Percentiles rank a stretch among this genome's conserved stretches.
These are phyloP conservation scores for Cornus controversa DNA, from an alignment of 148 eudicot genomes.

Conservation along the genomic window DNA sequence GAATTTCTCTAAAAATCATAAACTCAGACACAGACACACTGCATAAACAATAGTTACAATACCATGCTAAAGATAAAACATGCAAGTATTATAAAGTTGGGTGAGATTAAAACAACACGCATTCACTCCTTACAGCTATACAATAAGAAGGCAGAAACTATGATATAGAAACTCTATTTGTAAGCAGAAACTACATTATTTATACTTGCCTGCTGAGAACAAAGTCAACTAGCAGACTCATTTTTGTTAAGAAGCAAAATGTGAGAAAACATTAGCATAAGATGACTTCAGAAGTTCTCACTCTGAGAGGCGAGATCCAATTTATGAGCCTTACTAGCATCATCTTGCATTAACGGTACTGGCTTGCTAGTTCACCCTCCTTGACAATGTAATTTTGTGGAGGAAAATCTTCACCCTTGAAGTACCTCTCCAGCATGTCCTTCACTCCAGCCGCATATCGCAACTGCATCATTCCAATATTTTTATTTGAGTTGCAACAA, in stretches of 20 bases:
- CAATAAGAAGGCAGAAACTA: background rate
- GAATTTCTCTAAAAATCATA: no score
- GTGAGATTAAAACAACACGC: no score
- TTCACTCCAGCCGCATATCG: slow-evolving; percentile 96
- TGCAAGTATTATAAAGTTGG: no score
- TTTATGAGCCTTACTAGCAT: no score
- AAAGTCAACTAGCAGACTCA: background rate
- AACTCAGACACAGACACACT: no score
- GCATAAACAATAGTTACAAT: no score
- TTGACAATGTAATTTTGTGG: slow-evolving; percentile 81
- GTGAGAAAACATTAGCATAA: no score
- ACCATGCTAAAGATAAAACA: no score
- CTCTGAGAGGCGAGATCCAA: no score
- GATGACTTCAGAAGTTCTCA: no score
- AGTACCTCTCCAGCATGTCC: slow-evolving; percentile 91
- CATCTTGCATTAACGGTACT: slow-evolving; percentile 21
- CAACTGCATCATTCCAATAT: slow-evolving; percentile 48
- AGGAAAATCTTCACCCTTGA: slow-evolving; percentile 95
- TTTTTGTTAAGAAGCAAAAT: no score
- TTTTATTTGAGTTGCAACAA: background rate
- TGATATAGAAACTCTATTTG: no score
- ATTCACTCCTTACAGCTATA: background rate
- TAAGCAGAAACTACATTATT: background rate
- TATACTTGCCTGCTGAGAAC: background rate
- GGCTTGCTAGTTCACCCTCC: slow-evolving; percentile 89